Conservation (phyloP, 805 yeast species). For the Schizosaccharomyces japonicus region DNA sequence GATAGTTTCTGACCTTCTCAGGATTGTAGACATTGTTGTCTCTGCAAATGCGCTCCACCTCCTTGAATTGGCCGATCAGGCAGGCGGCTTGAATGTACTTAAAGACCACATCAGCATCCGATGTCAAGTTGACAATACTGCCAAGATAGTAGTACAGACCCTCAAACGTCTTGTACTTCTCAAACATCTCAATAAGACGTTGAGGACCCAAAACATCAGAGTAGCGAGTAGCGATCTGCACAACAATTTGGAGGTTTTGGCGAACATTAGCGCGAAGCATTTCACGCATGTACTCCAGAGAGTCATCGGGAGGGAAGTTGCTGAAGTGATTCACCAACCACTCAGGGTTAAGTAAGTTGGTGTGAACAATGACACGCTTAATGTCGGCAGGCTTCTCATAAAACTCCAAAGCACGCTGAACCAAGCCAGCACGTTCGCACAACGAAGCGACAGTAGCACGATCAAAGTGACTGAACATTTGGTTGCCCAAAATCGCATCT, state of each 20-base stretch:
- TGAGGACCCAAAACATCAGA: constrained; percentile 79
- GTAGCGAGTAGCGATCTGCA: constrained; percentile 90
- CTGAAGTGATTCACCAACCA: constrained; percentile 89
- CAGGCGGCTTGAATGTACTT: constrained; percentile 92
- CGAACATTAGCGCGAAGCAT: constrained; percentile 57
- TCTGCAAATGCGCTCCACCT: constrained; percentile 84
- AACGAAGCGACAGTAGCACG: constrained; percentile 75
- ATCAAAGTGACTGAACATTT: constrained; percentile 88
- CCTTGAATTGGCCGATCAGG: constrained; percentile 66
- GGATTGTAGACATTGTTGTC: constrained; percentile 88
- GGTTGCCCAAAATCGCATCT: constrained; percentile 89
- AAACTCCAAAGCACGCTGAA: constrained; percentile 87
- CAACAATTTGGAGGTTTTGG: constrained; percentile 74
- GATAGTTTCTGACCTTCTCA: constrained; percentile 88
- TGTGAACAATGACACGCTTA: constrained; percentile 79
- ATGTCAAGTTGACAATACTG: constrained; percentile 76
- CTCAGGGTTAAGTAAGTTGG: constrained; percentile 63
- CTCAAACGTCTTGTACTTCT: constrained; percentile 74
- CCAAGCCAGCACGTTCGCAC: constrained; percentile 88
- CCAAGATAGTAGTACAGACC: constrained; percentile 87
- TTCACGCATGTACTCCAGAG: constrained; percentile 65
- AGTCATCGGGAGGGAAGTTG: constrained; percentile 79
- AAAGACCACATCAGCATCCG: constrained; percentile 84
- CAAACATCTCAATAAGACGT: constrained; percentile 69
- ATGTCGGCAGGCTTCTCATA: constrained; percentile 86